Evolutionary conservation across 306 rosid genomes (phyloP), one percentile per base, ranked within the genome.

Genomic region (Vicia villosa): DNA sequence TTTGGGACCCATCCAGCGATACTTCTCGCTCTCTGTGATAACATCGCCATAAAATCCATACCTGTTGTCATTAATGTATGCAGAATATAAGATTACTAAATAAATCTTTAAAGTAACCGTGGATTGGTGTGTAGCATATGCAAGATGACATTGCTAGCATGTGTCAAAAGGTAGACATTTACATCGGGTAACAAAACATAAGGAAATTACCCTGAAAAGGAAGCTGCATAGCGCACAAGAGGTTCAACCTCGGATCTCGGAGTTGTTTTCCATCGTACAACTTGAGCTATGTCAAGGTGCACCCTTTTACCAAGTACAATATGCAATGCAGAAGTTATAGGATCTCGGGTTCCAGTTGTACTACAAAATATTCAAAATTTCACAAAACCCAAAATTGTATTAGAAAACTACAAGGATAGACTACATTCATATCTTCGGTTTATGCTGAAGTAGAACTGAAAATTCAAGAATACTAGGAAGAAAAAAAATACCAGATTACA

Each of bases 41-140:
- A 93, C 98, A 83, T 93, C 98, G 59, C 98, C 98, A 81, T 93
- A 93, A 84, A 93, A 93, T 49, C 98, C 98, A 70, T 93, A 93
- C 87, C 97, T 93, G 82, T 56, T 34, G 66, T 38, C 24, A 75
- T 78, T 14, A 58, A 34, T 52, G 69, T 74, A 64, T 47, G 69
- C 71, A 64, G 73, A 72, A 78, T 24, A 61, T 74, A 46, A 69
- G 50, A 67, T 81, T 74, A 55, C 40, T 36, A 63, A 69, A 76
- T 20, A 72, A 73, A 54, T 57, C 26, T 68, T 47, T 62, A 67
- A 16, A 11, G 56, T 21, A 63, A 65, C 51, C n/a, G n/a, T 58
- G 72, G 16, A 15, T 36, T 41, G 74, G 51, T 37, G 66, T 69
- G 32, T 38, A 8, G 64, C 11, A 57, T 43, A 85, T 64, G 62